Evolutionary conservation across 2,329 filamentous ascomycete species (phyloP), one percentile per base, ranked within the genome.

Genomic region (Mollisia scopiformis): DNA sequence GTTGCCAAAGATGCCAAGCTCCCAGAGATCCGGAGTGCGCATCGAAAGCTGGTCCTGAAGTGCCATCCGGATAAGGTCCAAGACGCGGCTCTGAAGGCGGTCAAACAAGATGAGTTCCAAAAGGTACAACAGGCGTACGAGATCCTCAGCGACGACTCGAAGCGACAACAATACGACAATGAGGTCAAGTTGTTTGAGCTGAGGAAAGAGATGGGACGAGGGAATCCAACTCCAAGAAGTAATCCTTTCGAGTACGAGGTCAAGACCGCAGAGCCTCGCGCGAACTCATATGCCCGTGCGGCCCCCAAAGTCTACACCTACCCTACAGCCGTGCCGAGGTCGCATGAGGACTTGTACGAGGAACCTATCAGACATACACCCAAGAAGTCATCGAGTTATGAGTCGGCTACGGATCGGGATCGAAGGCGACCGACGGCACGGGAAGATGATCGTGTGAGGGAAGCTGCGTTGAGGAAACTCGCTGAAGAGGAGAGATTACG

Each of bases 101-200:
- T 86, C 69, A 96, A 93, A 75, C 87, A 91, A 69, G 88, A 92
- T 69, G 89, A 96, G 76, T 99, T 98, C 72, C 93, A 97, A 76
- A 88, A 87, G 74, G 91, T 98, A 33, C 93, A 97, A 75, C 87
- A 93, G 70, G 93, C 95, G 54, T 99, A 97, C 77, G 95, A 98
- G 76, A 82, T 95, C 30, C 85, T 99, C 62, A 91, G 87, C 71
- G 89, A 97, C 73, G 90, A 94, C 28, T 81, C 79, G 6, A 86
- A 88, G 73, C 83, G 92, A 62, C 77, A 80, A 61, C 87, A 88
- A 67, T 97, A 97, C 75, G 92, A 98, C 76, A 87, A 92, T 55
- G 84, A 88, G 72, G 81, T 89, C 63, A 86, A 82, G 69, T 75
- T 93, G 64, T 85, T 84, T 54, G 85, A 88, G 73, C 77, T 70